These are phyloP conservation scores for Candida sanyiensis DNA, from an alignment of 805 yeast species.

Conservation along the genomic window DNA sequence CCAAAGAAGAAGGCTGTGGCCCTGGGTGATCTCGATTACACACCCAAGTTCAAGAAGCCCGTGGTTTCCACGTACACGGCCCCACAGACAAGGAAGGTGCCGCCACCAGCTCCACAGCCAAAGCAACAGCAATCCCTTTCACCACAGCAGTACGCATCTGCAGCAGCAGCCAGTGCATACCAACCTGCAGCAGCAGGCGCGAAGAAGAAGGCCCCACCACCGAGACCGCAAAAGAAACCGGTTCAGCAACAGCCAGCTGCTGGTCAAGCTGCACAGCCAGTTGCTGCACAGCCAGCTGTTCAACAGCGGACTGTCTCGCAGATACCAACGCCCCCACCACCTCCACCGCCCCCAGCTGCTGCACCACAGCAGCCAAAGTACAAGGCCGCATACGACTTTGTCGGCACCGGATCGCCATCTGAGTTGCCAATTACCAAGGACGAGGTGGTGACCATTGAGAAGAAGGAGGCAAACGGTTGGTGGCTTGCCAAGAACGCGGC, in stretches of 20 bases:
- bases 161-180: slow-evolving; percentile 36
- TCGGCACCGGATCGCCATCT: slow-evolving; percentile 78
- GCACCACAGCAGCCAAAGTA: slow-evolving; percentile 69
- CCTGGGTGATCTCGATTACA: slow-evolving; percentile 22
- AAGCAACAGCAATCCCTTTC: slow-evolving; percentile 14
- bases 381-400: slow-evolving; percentile 83
- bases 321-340: slow-evolving; percentile 61
- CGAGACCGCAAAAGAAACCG: slow-evolving; percentile 26
- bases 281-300: slow-evolving; percentile 36
- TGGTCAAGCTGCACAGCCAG: too few relatives aligned
- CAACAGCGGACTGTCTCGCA: slow-evolving; percentile 47
- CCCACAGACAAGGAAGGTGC: slow-evolving; percentile 22
- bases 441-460: slow-evolving; percentile 64
- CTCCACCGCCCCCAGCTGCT: slow-evolving; percentile 61
- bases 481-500: slow-evolving; percentile 65
- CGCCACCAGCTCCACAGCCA: slow-evolving; percentile 26
- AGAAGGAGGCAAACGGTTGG: slow-evolving; percentile 87
- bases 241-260: slow-evolving; percentile 32
- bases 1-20: slow-evolving; percentile 45
- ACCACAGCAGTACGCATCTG: slow-evolving; percentile 14
- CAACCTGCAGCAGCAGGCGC: slow-evolving; percentile 26
- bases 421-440: slow-evolving; percentile 75
- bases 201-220: slow-evolving; percentile 23
- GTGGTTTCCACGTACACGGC: slow-evolving; percentile 14
- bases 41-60: slow-evolving; percentile 24